These are phyloP conservation scores for Knufia fluminis DNA, from an alignment of 2,329 filamentous ascomycete species.

Conservation along the genomic window DNA sequence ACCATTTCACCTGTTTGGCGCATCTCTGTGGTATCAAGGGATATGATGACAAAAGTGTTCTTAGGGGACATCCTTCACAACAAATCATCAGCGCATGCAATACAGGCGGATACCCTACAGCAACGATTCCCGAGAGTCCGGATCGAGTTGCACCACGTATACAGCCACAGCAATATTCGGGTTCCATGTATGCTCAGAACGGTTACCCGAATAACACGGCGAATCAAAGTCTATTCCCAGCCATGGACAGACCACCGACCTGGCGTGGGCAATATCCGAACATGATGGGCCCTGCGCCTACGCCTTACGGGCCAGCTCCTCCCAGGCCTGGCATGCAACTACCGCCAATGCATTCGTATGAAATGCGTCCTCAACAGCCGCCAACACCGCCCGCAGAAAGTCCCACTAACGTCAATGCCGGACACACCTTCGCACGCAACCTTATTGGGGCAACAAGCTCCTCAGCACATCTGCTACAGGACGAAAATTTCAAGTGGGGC, in stretches of 20 bases:
- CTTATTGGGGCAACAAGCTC: conserved; percentile 86
- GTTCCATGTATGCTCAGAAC: not conserved
- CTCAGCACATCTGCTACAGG: conserved; percentile 74
- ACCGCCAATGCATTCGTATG: not conserved
- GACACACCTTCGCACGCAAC: conserved; percentile 67
- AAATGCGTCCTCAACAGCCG: not conserved
- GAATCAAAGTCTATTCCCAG: not conserved
- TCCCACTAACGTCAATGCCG: not conserved
- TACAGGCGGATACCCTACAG: not conserved
- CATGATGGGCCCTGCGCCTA: not conserved
- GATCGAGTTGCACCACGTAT: conserved; percentile 1
- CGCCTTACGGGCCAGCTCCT: not conserved
- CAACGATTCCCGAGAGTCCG: not conserved
- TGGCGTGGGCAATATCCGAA: not conserved
- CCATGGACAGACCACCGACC: not conserved
- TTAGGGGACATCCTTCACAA: conserved; percentile 40
- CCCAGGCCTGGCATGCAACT: not conserved
- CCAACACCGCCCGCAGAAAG: conserved; percentile 1
- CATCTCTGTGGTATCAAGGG: conserved; percentile 59
- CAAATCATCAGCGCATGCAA: conserved; percentile 13
- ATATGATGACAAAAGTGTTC: conserved; percentile 56
- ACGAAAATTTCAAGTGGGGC: conserved; percentile 69
- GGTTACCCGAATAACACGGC: not conserved
- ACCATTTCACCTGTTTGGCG: conserved; percentile 59
- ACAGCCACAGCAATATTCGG: not conserved